These are phyloP conservation scores for Carex cristatella DNA, from an alignment of 176 grass and related monocot species.

Conservation along the genomic window DNA sequence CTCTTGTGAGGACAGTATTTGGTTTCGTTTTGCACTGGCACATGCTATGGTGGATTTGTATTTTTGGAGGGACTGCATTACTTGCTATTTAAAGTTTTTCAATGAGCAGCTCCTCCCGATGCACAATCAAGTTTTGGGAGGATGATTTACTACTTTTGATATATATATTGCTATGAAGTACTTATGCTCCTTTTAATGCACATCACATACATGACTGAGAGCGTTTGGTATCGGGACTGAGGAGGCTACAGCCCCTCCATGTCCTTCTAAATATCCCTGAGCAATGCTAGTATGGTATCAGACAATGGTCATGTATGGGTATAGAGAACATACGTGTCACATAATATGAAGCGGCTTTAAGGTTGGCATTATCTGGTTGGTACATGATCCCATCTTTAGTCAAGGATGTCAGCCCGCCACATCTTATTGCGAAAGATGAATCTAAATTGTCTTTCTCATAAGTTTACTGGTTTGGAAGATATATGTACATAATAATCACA, in stretches of 20 bases:
- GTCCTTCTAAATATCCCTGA: not conserved
- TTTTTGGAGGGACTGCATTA: too few species aligned
- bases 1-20: conserved; percentile 25
- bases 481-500: not conserved
- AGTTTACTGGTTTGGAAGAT: not conserved
- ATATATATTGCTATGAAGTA: too few species aligned
- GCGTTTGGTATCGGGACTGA: too few species aligned
- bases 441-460: conserved; percentile 30
- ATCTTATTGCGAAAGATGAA: conserved; percentile 60
- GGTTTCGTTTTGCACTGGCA: not conserved
- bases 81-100: not conserved
- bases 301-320: not conserved
- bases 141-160: too few species aligned
- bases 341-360: conserved; percentile 49
- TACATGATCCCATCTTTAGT: conserved; percentile 48
- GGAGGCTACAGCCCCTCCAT: not conserved
- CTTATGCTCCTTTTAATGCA: too few species aligned
- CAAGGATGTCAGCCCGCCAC: conserved; percentile 39
- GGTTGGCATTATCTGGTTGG: conserved; percentile 36
- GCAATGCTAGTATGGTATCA: not conserved
- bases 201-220: too few species aligned
- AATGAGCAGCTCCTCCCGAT: not conserved
- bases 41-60: not conserved
- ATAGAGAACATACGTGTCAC: conserved; percentile 26
- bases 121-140: too few species aligned